Conservation (phyloP, 495 filamentous ascomycete species). For the Lepraria neglecta region DNA sequence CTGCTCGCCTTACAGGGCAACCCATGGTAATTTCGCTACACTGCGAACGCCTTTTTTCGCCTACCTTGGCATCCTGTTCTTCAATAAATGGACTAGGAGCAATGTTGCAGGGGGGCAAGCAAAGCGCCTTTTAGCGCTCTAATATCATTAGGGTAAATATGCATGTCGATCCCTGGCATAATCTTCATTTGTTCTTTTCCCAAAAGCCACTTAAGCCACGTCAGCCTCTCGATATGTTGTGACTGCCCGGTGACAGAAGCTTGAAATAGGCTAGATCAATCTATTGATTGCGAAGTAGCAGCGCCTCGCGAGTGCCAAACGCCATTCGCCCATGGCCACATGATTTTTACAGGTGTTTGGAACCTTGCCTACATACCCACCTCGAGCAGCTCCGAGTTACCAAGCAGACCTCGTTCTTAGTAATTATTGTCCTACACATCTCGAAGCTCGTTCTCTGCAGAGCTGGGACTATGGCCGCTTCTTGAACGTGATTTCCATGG, state of each 20-base stretch:
- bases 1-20: neutral
- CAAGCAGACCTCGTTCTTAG: too few species aligned
- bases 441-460: neutral
- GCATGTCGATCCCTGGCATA: neutral
- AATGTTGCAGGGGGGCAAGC: neutral
- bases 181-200: neutral
- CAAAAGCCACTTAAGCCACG: neutral
- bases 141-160: neutral
- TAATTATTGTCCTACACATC: neutral
- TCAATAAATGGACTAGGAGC: neutral
- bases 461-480: neutral
- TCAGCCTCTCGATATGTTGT: neutral
- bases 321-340: neutral
- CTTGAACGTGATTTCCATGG: neutral
- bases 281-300: neutral
- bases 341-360: neutral
- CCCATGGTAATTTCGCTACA: neutral
- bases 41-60: neutral
- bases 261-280: neutral
- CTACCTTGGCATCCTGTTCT: neutral
- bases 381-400: too few species aligned
- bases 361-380: neutral
- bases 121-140: neutral
- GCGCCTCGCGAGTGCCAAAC: too few species aligned
- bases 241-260: too few species aligned